These are phyloP conservation scores for Yamadazyma kitorensis DNA, from an alignment of 805 yeast genomes.

Conservation along the genomic window DNA sequence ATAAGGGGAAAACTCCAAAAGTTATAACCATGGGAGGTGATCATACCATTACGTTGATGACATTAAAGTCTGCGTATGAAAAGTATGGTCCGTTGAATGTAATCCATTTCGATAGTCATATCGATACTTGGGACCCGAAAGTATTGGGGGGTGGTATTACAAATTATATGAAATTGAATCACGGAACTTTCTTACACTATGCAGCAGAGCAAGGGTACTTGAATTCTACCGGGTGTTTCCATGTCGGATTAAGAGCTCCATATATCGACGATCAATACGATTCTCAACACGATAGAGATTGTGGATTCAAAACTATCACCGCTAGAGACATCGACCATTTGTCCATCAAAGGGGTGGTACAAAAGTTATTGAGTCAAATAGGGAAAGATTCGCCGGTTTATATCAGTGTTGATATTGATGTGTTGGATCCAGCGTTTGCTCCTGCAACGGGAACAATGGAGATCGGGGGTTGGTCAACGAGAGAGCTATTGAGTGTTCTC, in stretches of 20 bases:
- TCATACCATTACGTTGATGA: conserved; percentile 54
- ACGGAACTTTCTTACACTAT: conserved; percentile 68
- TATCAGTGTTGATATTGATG: conserved; percentile 27
- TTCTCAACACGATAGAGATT: conserved; percentile 43
- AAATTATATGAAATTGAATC: conserved; percentile 57
- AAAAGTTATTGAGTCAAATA: conserved; percentile 29
- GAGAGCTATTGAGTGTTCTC: conserved; percentile 24
- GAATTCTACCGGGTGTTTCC: conserved; percentile 46
- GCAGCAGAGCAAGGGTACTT: conserved; percentile 67
- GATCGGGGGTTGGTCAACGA: conserved; percentile 24
- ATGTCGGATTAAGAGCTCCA: conserved; percentile 68
- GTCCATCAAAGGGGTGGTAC: conserved; percentile 37
- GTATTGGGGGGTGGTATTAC: conserved; percentile 62
- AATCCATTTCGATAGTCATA: conserved; percentile 65
- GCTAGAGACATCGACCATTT: conserved; percentile 47
- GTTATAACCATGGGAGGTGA: conserved; percentile 60
- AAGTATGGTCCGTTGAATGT: conserved; percentile 46
- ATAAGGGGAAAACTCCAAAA: conserved; percentile 17
- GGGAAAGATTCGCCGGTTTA: conserved; percentile 31
- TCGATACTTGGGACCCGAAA: conserved; percentile 69
- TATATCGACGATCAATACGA: conserved; percentile 41
- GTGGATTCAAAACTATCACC: conserved; percentile 47
- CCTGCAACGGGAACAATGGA: conserved; percentile 31
- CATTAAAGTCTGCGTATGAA: conserved; percentile 50
- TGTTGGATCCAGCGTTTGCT: conserved; percentile 25